These are phyloP conservation scores for Phlyctochytrium planicorne DNA, from an alignment of 192 early-diverging fungal species.

Conservation along the genomic window DNA sequence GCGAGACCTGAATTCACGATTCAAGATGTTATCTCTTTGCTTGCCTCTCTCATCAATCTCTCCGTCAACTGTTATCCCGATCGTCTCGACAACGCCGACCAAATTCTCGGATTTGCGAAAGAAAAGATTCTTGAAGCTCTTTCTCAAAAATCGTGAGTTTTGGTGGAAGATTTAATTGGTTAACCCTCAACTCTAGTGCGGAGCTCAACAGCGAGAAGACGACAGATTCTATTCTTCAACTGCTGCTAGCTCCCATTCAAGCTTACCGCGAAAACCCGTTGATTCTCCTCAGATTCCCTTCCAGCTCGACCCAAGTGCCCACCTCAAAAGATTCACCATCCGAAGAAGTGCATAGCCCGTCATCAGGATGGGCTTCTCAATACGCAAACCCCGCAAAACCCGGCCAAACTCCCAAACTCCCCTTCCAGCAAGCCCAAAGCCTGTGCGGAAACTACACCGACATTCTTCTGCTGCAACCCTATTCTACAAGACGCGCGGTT, in stretches of 20 bases:
- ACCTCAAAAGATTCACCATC: constrained; percentile 30
- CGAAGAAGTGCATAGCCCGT: constrained; percentile 25
- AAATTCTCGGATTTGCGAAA: constrained; percentile 88
- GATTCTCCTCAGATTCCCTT: constrained; percentile 51
- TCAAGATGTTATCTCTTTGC: constrained; percentile 87
- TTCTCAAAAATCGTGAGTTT: neutral
- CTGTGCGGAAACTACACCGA: constrained; percentile 77
- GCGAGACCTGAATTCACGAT: constrained; percentile 88
- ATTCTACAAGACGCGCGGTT: constrained; percentile 76
- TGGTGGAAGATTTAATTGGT: constrained; percentile 2
- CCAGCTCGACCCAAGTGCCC: constrained; percentile 31
- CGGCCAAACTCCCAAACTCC: neutral
- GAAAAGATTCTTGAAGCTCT: constrained; percentile 54
- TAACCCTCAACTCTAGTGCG: constrained; percentile 48
- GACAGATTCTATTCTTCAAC: constrained; percentile 70
- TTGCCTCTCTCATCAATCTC: constrained; percentile 84
- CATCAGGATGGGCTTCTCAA: constrained; percentile 9
- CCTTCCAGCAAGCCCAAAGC: constrained; percentile 38
- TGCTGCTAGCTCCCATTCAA: constrained; percentile 80
- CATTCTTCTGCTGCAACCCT: constrained; percentile 82
- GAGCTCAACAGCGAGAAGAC: constrained; percentile 72
- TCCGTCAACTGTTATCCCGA: constrained; percentile 93
- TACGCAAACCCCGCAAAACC: constrained; percentile 25
- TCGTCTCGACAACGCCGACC: constrained; percentile 81
- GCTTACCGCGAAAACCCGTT: constrained; percentile 61